phyloP scores from a whole-genome alignment of 2,329 filamentous ascomycete genomes.

The Pezicula rhizophila region DNA sequence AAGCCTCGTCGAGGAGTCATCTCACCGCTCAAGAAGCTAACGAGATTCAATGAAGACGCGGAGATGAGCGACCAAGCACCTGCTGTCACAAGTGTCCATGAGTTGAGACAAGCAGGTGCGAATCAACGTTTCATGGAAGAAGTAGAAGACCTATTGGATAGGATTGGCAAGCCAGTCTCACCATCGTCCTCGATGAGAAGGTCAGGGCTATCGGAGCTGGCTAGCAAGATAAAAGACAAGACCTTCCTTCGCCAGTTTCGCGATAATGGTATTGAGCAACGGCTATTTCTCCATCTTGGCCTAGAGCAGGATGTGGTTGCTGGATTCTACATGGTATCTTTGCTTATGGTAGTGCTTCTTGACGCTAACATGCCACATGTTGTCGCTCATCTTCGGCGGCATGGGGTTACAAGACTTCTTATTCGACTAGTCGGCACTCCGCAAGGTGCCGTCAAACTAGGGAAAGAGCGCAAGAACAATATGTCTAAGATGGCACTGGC shows the following conservation, averaged over 20 bases:
- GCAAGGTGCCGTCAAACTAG: slow-evolving; percentile 53
- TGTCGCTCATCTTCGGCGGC: slow-evolving; percentile 48
- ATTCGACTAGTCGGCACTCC: slow-evolving; percentile 45
- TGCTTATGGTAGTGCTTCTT: slow-evolving; percentile 56
- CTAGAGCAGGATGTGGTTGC: slow-evolving; percentile 54
- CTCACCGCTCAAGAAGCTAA: slow-evolving; percentile 18
- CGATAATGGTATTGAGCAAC: slow-evolving; percentile 65
- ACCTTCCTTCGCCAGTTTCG: slow-evolving; percentile 65
- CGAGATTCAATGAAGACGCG: slow-evolving; percentile 23
- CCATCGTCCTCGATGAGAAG: slow-evolving; percentile 47
- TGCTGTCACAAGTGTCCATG: slow-evolving; percentile 58
- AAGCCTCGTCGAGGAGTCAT: slow-evolving; percentile 20
- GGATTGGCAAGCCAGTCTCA: slow-evolving; percentile 46
- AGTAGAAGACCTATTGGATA: slow-evolving; percentile 57
- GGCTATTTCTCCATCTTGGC: slow-evolving; percentile 57
- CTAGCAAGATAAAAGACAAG: slow-evolving; percentile 53
- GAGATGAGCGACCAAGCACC: slow-evolving; percentile 20
- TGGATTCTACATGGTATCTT: slow-evolving; percentile 58
- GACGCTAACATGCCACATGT: slow-evolving; percentile 55
- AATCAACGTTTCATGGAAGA: slow-evolving; percentile 62
- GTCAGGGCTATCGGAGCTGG: slow-evolving; percentile 53
- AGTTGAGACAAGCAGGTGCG: slow-evolving; percentile 58
- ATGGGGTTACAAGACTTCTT: slow-evolving; percentile 50
- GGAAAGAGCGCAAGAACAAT: slow-evolving; percentile 60
- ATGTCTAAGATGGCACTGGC: slow-evolving; percentile 60